Percentiles rank a stretch among this genome's conserved stretches.
Evolutionary conservation across 306 rosid species (phyloP).

Genomic region (Dryas drummondii): DNA sequence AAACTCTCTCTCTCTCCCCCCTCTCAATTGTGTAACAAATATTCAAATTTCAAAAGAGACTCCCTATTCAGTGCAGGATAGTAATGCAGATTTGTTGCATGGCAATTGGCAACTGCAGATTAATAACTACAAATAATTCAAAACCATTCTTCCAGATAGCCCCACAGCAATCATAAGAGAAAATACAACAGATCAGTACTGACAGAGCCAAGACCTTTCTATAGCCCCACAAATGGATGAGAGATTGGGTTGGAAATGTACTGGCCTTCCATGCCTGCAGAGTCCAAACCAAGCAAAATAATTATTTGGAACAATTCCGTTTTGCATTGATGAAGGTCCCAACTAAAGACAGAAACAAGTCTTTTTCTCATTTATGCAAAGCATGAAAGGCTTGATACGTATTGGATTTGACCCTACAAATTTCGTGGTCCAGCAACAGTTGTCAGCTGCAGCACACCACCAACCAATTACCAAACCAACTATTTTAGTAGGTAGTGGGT

Average conservation of each 20-base stretch:
- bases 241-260: neutral
- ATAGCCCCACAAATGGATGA: neutral
- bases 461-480: neutral
- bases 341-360: neutral
- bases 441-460: neutral
- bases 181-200: neutral
- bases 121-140: neutral
- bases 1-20: neutral
- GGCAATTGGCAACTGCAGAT: neutral
- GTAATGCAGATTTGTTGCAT: neutral
- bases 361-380: constrained; percentile 1
- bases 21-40: neutral
- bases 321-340: constrained; percentile 6
- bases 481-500: neutral
- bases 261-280: neutral
- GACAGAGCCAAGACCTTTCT: neutral
- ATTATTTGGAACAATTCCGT: neutral
- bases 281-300: neutral
- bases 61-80: neutral
- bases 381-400: neutral
- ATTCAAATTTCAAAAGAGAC: neutral
- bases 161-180: constrained; percentile 1
- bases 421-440: neutral
- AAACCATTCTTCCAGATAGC: neutral
- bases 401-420: neutral